A percentile compares a stretch with the other conserved stretches of the same genome.
Conservation (phyloP, 2,329 filamentous ascomycete genomes). For the Aspergillus pseudonomiae region DNA sequence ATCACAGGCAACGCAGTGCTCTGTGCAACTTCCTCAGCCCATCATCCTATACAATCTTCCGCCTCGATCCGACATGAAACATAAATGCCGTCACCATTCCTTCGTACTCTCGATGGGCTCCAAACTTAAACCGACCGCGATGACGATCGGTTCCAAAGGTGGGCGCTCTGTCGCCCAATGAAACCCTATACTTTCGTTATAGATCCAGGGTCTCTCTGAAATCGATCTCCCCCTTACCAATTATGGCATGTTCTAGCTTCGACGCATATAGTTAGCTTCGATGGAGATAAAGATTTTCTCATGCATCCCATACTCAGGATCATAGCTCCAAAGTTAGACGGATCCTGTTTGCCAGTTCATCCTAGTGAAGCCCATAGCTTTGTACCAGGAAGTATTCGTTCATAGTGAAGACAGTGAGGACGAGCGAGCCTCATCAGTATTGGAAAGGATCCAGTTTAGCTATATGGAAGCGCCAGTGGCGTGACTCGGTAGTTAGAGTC, state of each 20-base stretch:
- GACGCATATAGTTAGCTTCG: constrained; percentile 6
- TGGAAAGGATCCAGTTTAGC: background rate
- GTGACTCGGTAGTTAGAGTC: background rate
- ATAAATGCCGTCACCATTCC: constrained; percentile 21
- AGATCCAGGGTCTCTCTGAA: background rate
- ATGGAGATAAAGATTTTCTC: background rate
- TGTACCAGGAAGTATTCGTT: background rate
- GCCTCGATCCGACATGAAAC: constrained; percentile 23
- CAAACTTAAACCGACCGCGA: background rate
- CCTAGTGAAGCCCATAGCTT: background rate
- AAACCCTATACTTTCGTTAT: background rate
- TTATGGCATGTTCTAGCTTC: constrained; percentile 1
- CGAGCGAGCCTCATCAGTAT: background rate
- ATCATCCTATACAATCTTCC: constrained; percentile 14
- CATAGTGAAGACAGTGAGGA: background rate
- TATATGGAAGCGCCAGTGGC: background rate
- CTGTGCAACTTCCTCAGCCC: background rate
- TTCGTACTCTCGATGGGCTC: background rate
- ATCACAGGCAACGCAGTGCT: constrained; percentile 5
- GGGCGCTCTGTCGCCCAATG: constrained; percentile 1
- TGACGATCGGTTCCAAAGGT: constrained; percentile 6
- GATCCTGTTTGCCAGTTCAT: background rate
- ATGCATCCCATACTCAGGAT: background rate
- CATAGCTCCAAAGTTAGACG: background rate
- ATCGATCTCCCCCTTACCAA: background rate